Conservation (phyloP, 805 yeast genomes). For the Ascoidea rubescens region DNA sequence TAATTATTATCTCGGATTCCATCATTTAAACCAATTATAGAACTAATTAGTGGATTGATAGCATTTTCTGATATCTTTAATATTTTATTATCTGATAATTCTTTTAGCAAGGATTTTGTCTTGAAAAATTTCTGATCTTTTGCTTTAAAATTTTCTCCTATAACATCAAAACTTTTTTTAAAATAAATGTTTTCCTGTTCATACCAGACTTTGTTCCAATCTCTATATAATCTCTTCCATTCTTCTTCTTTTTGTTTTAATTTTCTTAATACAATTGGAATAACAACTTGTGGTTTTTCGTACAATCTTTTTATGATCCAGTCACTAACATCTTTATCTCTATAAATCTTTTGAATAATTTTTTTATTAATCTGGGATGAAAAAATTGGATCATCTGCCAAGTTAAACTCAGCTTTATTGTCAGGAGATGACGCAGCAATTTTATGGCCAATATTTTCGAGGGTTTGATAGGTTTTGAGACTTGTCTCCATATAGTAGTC, state of each 20-base stretch:
- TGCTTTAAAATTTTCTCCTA: conserved; percentile 92
- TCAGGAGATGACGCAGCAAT: conserved; percentile 87
- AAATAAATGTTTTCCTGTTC: conserved; percentile 93
- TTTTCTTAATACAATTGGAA: conserved; percentile 83
- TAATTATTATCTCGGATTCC: too few species aligned
- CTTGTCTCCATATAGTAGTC: conserved; percentile 94
- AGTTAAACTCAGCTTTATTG: conserved; percentile 72
- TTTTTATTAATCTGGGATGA: conserved; percentile 84
- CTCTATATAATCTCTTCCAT: conserved; percentile 96
- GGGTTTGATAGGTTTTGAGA: conserved; percentile 84
- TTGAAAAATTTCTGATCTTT: conserved; percentile 88
- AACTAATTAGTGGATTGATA: too few species aligned
- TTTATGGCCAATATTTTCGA: conserved; percentile 89
- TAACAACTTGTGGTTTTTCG: conserved; percentile 89
- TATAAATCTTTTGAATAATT: conserved; percentile 84
- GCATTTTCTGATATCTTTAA: too few species aligned
- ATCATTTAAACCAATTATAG: too few species aligned
- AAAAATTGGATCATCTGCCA: conserved; percentile 90
- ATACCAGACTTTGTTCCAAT: conserved; percentile 98
- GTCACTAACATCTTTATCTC: conserved; percentile 87
- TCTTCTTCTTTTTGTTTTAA: conserved; percentile 97
- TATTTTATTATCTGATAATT: too few species aligned
- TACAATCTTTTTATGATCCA: conserved; percentile 94
- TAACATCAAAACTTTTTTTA: conserved; percentile 85
- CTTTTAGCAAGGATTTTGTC: conserved; percentile 58